Base-by-base conservation (phyloP, 1,139 yeast genomes). In the Candida sp. region DNA sequence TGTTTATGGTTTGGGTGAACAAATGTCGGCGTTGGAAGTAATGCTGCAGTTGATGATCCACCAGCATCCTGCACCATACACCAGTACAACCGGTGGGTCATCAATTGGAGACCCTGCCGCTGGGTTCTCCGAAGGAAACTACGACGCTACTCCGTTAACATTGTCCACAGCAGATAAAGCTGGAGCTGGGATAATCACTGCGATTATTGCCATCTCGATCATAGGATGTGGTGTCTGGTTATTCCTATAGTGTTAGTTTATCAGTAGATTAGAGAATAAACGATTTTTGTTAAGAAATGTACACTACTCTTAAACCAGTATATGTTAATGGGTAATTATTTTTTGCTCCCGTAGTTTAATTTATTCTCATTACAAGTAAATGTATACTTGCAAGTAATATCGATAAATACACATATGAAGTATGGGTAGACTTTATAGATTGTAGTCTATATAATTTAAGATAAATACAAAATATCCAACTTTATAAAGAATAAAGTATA, bases 101-200 rank as follows among this genome's bases (percentile, higher is more conserved):
- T 78, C 87, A 2, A 48, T 53, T 5, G 86, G 86, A 51, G 69
- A 77, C 51, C 79, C 81, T 33, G 76, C 80, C 38, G 87, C 85
- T 23, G 90, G 90, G 49, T 58, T 69, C 40, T 71, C 72, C 32
- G 66, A 71, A 40, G 58, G 68, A 7, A 72, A 53, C 33, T 64
- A 69, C 37, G 60, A 67, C 46, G 61, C 68, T 1, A 43, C 62
- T 30, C 75, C 86, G 4, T 70, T 89, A 53, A 56, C 62, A 15
- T 70, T 88, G 40, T 73, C 73, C 36, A 58, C 68, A 1, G 86
- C 84, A 41, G 97, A 89, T 58, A 77, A 68, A 49, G 97, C 95
- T 1, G 97, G 97, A 45, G 97, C 97, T 1, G 88, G 93, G 39
- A 79, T 90, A 41, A 80, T 90, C 47, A 91, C 97, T 2, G 88